Conservation (phyloP, 495 filamentous ascomycete species). For the Tuber borchii region DNA sequence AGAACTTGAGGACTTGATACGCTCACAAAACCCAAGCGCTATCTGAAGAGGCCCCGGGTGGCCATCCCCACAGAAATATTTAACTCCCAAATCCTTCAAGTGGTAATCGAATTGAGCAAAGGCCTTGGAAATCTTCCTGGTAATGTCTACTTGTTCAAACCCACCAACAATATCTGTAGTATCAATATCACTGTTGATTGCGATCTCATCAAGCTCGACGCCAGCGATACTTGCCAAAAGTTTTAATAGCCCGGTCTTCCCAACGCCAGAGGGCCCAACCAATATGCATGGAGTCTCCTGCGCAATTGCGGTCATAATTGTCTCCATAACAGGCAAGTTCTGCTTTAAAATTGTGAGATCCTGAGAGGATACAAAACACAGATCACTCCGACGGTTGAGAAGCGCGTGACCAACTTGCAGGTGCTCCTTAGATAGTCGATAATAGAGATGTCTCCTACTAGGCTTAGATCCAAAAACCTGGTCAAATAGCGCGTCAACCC, state of each 20-base stretch:
- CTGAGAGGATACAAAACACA: slow-evolving; percentile 53
- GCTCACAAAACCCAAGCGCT: slow-evolving; percentile 36
- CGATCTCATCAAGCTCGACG: slow-evolving; percentile 64
- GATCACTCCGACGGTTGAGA: slow-evolving; percentile 53
- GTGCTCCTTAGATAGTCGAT: slow-evolving; percentile 60
- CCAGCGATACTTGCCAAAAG: slow-evolving; percentile 73
- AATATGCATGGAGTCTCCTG: slow-evolving; percentile 83
- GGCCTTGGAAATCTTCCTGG: slow-evolving; percentile 56
- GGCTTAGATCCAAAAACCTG: slow-evolving; percentile 48
- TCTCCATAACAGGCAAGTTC: slow-evolving; percentile 66
- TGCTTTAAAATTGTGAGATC: slow-evolving; percentile 53
- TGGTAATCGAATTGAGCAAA: slow-evolving; percentile 52
- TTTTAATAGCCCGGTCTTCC: slow-evolving; percentile 72
- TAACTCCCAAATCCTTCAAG: slow-evolving; percentile 52
- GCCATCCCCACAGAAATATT: slow-evolving; percentile 45
- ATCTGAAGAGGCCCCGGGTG: slow-evolving; percentile 44
- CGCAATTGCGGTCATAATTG: slow-evolving; percentile 76
- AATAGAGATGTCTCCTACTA: slow-evolving; percentile 44
- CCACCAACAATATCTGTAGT: slow-evolving; percentile 95
- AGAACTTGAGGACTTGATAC: slow-evolving; percentile 5
- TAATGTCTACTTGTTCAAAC: slow-evolving; percentile 85
- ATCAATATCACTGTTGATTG: slow-evolving; percentile 87
- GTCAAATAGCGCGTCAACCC: slow-evolving; percentile 60
- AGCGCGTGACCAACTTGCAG: slow-evolving; percentile 76
- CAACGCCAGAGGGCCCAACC: slow-evolving; percentile 75